These are phyloP conservation scores for Metschnikowia continentalis DNA, from an alignment of 805 yeast species.

Conservation along the genomic window DNA sequence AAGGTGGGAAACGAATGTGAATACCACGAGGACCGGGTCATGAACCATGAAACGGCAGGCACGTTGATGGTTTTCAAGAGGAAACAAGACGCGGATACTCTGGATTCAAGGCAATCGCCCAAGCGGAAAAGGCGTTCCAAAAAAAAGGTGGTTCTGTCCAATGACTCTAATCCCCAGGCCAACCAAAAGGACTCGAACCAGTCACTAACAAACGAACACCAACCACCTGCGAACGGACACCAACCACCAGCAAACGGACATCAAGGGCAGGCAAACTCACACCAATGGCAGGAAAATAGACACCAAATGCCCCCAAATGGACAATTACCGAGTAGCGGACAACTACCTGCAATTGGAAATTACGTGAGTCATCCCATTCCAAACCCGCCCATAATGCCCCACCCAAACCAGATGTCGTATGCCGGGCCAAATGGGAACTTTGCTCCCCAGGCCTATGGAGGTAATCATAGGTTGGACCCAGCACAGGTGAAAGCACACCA, in stretches of 20 bases:
- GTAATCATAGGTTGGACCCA: neutral
- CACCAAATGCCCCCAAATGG: too few species aligned
- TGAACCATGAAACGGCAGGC: conserved; percentile 4
- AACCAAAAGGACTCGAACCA: neutral
- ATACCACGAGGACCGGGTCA: conserved; percentile 19
- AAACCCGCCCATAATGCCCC: neutral
- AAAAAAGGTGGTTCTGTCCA: neutral
- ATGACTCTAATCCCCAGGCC: neutral
- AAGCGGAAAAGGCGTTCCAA: neutral
- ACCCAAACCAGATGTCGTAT: neutral
- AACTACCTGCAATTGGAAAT: neutral
- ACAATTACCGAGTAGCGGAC: too few species aligned
- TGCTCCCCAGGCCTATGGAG: neutral
- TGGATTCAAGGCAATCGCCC: neutral
- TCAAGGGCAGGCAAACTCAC: neutral
- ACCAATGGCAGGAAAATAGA: too few species aligned
- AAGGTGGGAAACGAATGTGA: conserved; percentile 22
- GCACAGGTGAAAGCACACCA: neutral
- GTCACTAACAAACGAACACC: too few species aligned
- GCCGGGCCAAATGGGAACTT: neutral
- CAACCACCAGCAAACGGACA: neutral
- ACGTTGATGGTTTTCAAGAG: conserved; percentile 4
- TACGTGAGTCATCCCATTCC: neutral
- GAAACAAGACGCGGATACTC: neutral
- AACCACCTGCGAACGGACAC: too few species aligned